Base-by-base conservation (phyloP, 1,139 yeast genomes). In the Geotrichum europaeum region DNA sequence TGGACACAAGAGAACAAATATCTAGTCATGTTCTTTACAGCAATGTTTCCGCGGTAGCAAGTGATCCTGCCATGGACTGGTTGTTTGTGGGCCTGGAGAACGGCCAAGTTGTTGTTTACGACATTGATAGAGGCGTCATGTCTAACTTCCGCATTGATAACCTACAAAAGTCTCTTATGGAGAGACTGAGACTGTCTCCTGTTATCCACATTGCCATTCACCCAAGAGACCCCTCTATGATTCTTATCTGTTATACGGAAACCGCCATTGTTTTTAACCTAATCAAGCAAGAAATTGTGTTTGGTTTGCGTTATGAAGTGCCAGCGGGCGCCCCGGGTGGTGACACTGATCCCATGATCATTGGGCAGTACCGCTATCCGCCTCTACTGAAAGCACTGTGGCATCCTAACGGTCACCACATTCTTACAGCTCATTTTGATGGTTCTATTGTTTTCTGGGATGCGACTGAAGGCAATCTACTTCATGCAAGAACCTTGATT, bases 391-490 rank as follows among this genome's bases (percentile, higher is more conserved):
- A 83, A 59, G 86, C 97, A 0, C 78, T 84, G 51, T 94, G 89
- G 83, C 97, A 92, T 71, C 99, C 99, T 1, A 90, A 91, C 71
- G 97, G 98, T 0, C 80, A 90, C 54, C 96, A 92, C 71, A 76
- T 90, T 5, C 80, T 89, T 18, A 86, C 96, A 0, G 81, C 84
- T 1, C 96, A 92, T 70, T 83, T 77, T 22, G 97, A 92, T 68
- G 94, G 92, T 57, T 82, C 96, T 0, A 69, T 95, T 54, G 96
- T 84, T 4, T 94, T 94, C 69, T 95, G 98, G 97, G 99, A 94
- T 73, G 86, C 89, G 0, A 80, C 84, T 49, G 85, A 86, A 51
- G 96, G 95, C 0, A 82, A 83, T 15, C 74, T 86, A 54, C 76
- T 94, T 7, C 86, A 85, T 60, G 92, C 97, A 0, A 81, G 98